Conservation (phyloP, 1,284 basidiomycete species). For the Waitea zeae region DNA sequence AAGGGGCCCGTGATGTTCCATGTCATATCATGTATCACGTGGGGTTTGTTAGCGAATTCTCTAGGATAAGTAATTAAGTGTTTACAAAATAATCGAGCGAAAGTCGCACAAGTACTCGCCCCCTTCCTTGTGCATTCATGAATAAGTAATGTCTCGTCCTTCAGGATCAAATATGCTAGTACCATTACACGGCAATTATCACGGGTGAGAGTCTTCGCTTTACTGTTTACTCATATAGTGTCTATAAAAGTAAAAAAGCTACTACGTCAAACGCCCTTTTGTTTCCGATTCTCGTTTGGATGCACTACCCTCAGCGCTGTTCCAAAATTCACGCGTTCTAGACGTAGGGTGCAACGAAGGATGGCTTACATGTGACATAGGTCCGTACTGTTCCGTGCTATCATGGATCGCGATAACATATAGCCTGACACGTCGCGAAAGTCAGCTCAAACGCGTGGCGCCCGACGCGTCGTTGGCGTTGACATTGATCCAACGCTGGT, state of each 20-base stretch:
- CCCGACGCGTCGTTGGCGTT: constrained; percentile 53
- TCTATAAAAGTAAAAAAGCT: constrained; percentile 20
- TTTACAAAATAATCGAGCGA: too few relatives aligned
- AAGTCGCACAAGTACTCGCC: too few relatives aligned
- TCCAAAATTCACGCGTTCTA: constrained; percentile 39
- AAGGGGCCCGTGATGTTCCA: background rate
- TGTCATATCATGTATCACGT: too few relatives aligned
- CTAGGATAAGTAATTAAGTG: too few relatives aligned
- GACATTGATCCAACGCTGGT: constrained; percentile 66
- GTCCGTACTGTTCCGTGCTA: constrained; percentile 17
- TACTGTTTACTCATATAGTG: constrained; percentile 1
- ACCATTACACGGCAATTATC: constrained; percentile 47
- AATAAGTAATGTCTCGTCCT: too few relatives aligned
- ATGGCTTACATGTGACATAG: constrained; percentile 66
- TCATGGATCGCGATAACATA: background rate
- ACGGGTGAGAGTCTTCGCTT: constrained; percentile 21
- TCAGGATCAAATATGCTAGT: too few relatives aligned
- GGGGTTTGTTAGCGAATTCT: too few relatives aligned
- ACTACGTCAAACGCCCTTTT: constrained; percentile 53
- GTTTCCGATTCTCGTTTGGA: constrained; percentile 40
- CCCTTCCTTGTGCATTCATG: too few relatives aligned
- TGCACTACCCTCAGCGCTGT: constrained; percentile 33
- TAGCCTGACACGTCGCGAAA: constrained; percentile 4
- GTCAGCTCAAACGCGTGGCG: constrained; percentile 43
- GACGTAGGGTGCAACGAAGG: constrained; percentile 80